Percentiles rank a stretch among this genome's conserved stretches.
Conservation (phyloP, 495 filamentous ascomycete genomes). For the Penicillium angulare region DNA sequence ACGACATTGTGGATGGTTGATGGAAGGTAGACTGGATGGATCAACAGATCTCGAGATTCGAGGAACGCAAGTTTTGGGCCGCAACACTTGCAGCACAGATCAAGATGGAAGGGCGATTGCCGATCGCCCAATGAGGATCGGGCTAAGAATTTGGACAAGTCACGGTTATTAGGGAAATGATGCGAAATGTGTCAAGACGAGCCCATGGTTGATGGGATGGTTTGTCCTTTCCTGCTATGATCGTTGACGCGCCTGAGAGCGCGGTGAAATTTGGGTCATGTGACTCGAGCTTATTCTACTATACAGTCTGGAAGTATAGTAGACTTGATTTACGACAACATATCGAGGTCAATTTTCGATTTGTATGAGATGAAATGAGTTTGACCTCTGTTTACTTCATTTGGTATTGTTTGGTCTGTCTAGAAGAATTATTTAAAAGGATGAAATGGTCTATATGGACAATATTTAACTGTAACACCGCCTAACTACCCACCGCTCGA, state of each 20-base stretch:
- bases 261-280: slow-evolving; percentile 11
- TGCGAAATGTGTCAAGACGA: not conserved
- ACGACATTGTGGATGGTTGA: slow-evolving; percentile 35
- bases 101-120: not conserved
- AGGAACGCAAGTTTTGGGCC: slow-evolving; percentile 22
- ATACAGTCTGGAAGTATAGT: no score
- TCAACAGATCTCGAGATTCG: slow-evolving; percentile 12
- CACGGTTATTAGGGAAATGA: no score
- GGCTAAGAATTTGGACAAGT: no score
- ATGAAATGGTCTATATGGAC: no score
- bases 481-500: no score
- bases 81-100: slow-evolving; percentile 18
- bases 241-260: slow-evolving; percentile 8
- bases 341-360: no score
- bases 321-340: no score
- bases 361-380: no score
- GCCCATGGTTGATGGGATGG: slow-evolving; percentile 6
- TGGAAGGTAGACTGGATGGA: not conserved
- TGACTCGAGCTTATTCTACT: not conserved
- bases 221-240: slow-evolving; percentile 4
- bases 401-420: no score
- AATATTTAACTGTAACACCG: no score
- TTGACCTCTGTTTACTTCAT: no score
- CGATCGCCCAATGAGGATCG: slow-evolving; percentile 4
- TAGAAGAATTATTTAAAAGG: no score